Evolutionary conservation across 163 green algal genomes (phyloP).

Genomic region (Chlamydomonas reinhardtii): DNA sequence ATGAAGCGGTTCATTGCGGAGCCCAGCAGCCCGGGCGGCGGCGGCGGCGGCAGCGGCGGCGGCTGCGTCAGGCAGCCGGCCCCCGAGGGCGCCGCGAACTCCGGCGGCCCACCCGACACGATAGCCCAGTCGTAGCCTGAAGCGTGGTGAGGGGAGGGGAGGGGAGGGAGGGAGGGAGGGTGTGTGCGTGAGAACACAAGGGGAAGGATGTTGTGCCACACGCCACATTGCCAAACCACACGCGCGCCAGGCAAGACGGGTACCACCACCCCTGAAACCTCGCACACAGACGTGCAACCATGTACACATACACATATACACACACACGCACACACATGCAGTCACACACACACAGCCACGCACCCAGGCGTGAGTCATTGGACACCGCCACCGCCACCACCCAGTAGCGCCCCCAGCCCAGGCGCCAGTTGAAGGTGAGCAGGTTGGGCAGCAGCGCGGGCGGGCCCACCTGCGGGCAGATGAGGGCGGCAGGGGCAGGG

Average conservation of each 20-base stretch:
- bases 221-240: no score
- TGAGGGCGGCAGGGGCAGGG: not conserved
- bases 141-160: not conserved
- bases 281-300: no score
- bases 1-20: slow-evolving; percentile 7
- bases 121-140: slow-evolving; percentile 63
- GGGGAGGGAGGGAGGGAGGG: no score
- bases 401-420: slow-evolving; percentile 58
- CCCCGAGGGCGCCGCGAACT: not conserved
- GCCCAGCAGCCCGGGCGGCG: not conserved
- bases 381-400: slow-evolving; percentile 53
- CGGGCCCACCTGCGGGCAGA: slow-evolving; percentile 8
- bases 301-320: no score
- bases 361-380: slow-evolving; percentile 26
- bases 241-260: no score
- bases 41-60: not conserved
- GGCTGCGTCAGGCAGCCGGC: not conserved
- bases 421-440: slow-evolving; percentile 33
- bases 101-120: slow-evolving; percentile 51
- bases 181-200: no score
- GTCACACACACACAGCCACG: not conserved
- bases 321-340: no score
- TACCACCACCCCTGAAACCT: no score
- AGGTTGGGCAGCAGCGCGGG: slow-evolving; percentile 9
- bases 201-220: no score